Percentiles rank a stretch among this genome's conserved stretches.
phyloP scores from a whole-genome alignment of 2,329 filamentous ascomycete genomes.

The Dactylellina parvicollis region DNA sequence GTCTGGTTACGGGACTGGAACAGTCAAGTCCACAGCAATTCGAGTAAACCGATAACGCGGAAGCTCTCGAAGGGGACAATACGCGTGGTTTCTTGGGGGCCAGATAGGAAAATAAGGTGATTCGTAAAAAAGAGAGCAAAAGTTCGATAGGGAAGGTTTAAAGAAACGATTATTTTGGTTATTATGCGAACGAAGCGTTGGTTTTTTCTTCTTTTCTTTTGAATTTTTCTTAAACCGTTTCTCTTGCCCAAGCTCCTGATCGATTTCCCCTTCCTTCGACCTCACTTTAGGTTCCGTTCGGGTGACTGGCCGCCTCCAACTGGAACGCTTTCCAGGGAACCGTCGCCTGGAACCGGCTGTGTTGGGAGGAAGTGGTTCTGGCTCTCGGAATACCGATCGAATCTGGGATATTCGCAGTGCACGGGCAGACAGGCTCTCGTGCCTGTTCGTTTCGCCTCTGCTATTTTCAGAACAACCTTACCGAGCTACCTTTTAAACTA shows the following conservation, averaged over 20 bases:
- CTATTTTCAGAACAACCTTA: conserved; percentile 51
- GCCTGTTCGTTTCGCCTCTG: conserved; percentile 41
- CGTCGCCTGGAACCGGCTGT: conserved; percentile 47
- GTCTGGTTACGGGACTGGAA: too few species aligned
- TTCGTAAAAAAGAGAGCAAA: conserved; percentile 3
- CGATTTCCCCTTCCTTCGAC: conserved; percentile 30
- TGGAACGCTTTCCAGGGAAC: conserved; percentile 49
- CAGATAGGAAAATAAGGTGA: background rate
- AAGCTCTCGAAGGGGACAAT: background rate
- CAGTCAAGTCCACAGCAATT: too few species aligned
- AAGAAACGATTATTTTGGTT: conserved; percentile 14
- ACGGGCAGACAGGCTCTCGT: conserved; percentile 25
- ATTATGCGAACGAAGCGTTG: conserved; percentile 17
- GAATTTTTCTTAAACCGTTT: conserved; percentile 1
- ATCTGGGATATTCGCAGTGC: conserved; percentile 16
- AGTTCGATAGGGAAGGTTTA: conserved; percentile 11
- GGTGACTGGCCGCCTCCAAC: conserved; percentile 34
- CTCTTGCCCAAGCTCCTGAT: background rate
- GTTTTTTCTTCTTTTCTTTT: conserved; percentile 24
- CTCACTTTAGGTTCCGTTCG: conserved; percentile 22
- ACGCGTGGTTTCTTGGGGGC: background rate
- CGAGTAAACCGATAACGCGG: too few species aligned
- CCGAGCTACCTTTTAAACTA: conserved; percentile 19
- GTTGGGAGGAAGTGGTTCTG: conserved; percentile 37
- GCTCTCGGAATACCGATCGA: conserved; percentile 39